These are phyloP conservation scores for Salvia sclarea DNA, from an alignment of 305 asterid genomes.

Conservation along the genomic window DNA sequence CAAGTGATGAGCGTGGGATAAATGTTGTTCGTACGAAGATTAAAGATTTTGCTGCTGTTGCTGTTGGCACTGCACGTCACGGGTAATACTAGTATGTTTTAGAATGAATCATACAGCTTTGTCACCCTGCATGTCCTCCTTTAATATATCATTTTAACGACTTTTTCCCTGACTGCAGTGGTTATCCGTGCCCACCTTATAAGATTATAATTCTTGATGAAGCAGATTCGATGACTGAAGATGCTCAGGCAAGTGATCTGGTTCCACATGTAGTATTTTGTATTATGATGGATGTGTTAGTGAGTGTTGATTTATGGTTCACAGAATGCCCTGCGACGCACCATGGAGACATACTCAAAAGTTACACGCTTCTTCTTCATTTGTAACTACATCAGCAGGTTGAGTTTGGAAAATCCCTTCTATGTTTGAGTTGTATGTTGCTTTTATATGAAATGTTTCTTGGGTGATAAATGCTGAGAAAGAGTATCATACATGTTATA, in stretches of 20 bases:
- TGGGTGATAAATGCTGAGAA: slow-evolving; percentile 3
- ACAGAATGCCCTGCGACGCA: slow-evolving; percentile 96
- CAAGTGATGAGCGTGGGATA: slow-evolving; percentile 98
- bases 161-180: slow-evolving; percentile 46
- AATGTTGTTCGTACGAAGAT: slow-evolving; percentile 98
- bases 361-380: slow-evolving; percentile 97
- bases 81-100: slow-evolving; percentile 46
- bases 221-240: slow-evolving; percentile 99
- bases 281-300: slow-evolving; percentile 5
- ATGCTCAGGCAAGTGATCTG: slow-evolving; percentile 74
- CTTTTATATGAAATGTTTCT: background rate
- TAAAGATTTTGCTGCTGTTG: slow-evolving; percentile 92
- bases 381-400: slow-evolving; percentile 98
- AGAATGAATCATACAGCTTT: slow-evolving; percentile 9
- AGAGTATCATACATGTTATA: background rate
- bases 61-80: slow-evolving; percentile 77
- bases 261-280: slow-evolving; percentile 8
- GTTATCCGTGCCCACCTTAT: slow-evolving; percentile 95
- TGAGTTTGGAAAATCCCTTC: background rate
- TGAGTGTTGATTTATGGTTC: slow-evolving; percentile 19
- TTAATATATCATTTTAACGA: slow-evolving; percentile 12
- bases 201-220: slow-evolving; percentile 94
- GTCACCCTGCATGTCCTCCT: background rate
- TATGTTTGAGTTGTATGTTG: background rate
- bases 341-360: slow-evolving; percentile 97